phyloP scores from a whole-genome alignment of 1,284 basidiomycete species.

The Moesziomyces sp. region DNA sequence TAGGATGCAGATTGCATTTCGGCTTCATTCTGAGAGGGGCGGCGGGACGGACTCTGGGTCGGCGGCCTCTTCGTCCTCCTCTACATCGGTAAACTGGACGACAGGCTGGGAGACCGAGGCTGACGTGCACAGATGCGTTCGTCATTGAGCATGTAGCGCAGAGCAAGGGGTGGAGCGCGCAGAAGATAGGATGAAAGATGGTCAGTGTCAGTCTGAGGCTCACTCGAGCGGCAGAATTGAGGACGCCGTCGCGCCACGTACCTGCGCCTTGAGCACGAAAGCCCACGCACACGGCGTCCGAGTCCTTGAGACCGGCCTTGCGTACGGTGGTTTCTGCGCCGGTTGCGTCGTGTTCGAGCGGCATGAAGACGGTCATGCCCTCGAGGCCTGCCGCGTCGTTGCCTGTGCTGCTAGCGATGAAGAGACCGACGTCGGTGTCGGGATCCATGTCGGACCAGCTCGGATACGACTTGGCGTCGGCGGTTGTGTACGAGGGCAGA shows the following conservation, averaged over 20 bases:
- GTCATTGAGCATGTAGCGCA: neutral
- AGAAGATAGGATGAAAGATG: neutral
- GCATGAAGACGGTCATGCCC: constrained; percentile 41
- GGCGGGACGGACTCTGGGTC: constrained; percentile 35
- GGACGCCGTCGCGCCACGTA: constrained; percentile 6
- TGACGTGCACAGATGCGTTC: neutral
- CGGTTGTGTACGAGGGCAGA: constrained; percentile 15
- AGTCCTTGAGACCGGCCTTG: constrained; percentile 45
- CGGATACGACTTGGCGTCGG: constrained; percentile 35
- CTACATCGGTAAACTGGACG: constrained; percentile 37
- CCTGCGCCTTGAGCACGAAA: constrained; percentile 37
- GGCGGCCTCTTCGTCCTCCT: constrained; percentile 36
- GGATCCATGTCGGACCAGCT: constrained; percentile 31
- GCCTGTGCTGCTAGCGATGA: constrained; percentile 29
- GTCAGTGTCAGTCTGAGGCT: neutral
- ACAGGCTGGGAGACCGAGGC: constrained; percentile 44
- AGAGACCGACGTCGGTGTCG: constrained; percentile 35
- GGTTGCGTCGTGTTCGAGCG: constrained; percentile 28
- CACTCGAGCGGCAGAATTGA: neutral
- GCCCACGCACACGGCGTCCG: constrained; percentile 39
- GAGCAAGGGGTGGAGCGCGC: neutral
- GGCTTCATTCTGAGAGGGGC: constrained; percentile 24
- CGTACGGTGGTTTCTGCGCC: constrained; percentile 22
- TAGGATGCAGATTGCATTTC: neutral
- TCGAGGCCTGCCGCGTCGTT: constrained; percentile 13